A percentile compares a stretch with the other conserved stretches of the same genome.
These are phyloP conservation scores for Paraglomus occultum DNA, from an alignment of 192 early-diverging fungal genomes.

Conservation along the genomic window DNA sequence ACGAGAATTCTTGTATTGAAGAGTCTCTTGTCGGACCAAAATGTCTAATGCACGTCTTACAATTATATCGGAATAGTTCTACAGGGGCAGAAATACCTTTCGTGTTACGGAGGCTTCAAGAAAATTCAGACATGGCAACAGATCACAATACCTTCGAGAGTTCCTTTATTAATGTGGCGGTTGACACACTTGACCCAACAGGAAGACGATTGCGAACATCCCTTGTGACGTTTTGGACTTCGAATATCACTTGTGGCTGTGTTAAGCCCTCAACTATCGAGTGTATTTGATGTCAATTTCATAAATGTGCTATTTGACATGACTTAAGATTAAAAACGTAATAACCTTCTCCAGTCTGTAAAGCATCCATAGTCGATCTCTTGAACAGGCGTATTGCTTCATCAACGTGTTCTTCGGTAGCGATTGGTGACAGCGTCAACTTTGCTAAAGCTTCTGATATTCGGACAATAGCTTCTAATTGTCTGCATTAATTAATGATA, in stretches of 20 bases:
- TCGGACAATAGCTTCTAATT: conserved; percentile 98
- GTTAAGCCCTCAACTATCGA: conserved; percentile 74
- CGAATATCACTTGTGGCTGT: conserved; percentile 65
- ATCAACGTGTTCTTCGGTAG: conserved; percentile 87
- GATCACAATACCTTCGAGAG: conserved; percentile 39
- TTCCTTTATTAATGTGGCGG: conserved; percentile 48
- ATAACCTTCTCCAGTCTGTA: conserved; percentile 81
- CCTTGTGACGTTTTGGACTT: conserved; percentile 80
- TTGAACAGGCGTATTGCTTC: conserved; percentile 98
- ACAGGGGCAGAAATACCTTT: neutral
- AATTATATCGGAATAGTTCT: conserved; percentile 54
- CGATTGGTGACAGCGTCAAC: conserved; percentile 81
- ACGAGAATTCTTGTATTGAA: conserved; percentile 80
- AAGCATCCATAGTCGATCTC: conserved; percentile 95
- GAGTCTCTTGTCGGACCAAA: conserved; percentile 74
- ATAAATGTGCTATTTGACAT: neutral
- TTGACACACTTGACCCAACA: conserved; percentile 76
- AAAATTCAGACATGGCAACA: conserved; percentile 49
- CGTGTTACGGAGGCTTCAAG: neutral
- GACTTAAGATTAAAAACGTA: neutral
- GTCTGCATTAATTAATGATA: conserved; percentile 60
- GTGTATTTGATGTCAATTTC: conserved; percentile 5
- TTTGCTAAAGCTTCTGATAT: conserved; percentile 98
- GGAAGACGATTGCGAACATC: conserved; percentile 84
- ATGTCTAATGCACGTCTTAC: conserved; percentile 74